Conservation (phyloP, 1,284 basidiomycete genomes). For the Takashimella tepidaria region DNA sequence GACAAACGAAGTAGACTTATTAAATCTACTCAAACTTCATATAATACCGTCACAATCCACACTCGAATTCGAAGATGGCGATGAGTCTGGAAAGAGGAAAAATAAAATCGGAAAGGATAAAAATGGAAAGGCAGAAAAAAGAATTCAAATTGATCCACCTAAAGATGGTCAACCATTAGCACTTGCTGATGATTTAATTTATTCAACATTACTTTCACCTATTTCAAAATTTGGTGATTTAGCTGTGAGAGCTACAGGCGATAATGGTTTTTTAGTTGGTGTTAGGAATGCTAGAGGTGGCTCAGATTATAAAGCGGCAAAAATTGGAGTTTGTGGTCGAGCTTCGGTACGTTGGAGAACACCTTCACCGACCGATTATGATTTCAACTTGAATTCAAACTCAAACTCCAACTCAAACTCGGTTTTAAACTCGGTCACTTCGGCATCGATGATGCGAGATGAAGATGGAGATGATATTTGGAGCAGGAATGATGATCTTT, state of each 20-base stretch:
- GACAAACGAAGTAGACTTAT: constrained; percentile 58
- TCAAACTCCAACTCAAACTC: no score
- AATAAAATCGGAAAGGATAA: neutral
- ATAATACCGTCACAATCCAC: constrained; percentile 59
- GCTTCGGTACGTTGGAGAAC: constrained; percentile 55
- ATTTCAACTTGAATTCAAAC: no score
- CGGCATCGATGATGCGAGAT: constrained; percentile 6
- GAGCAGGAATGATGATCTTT: constrained; percentile 17
- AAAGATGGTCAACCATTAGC: constrained; percentile 57
- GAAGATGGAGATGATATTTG: constrained; percentile 8
- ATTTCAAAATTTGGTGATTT: constrained; percentile 69
- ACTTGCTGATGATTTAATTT: constrained; percentile 65
- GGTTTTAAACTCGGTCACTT: constrained; percentile 24
- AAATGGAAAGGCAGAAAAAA: no score
- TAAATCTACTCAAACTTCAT: constrained; percentile 76
- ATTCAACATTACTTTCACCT: constrained; percentile 64
- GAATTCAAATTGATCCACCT: constrained; percentile 16
- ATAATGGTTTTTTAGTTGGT: constrained; percentile 65
- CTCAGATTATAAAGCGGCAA: constrained; percentile 63
- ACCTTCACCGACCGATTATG: constrained; percentile 52
- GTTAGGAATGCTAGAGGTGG: constrained; percentile 77
- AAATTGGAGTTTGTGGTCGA: constrained; percentile 72
- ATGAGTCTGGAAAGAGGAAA: neutral
- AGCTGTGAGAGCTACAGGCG: constrained; percentile 60
- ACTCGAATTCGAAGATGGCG: constrained; percentile 8